Conservation (phyloP, 495 filamentous ascomycete species). For the Penicillium riverlandense region DNA sequence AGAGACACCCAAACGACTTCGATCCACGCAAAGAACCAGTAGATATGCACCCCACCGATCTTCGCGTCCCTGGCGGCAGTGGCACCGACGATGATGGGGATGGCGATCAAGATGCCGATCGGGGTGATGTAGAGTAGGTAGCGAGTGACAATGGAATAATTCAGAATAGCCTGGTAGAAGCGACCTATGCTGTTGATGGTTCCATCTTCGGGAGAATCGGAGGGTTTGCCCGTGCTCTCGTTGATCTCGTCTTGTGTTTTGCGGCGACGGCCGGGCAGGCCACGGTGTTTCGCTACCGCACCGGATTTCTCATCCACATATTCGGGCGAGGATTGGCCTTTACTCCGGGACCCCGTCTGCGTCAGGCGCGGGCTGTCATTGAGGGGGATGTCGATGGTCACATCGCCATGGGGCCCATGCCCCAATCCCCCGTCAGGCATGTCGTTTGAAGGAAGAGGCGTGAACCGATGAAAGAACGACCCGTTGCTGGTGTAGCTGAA, state of each 20-base stretch:
- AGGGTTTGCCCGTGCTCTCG: conserved; percentile 34
- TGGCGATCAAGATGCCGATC: conserved; percentile 63
- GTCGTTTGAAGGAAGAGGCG: conserved; percentile 40
- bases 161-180: conserved; percentile 75
- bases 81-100: conserved; percentile 75
- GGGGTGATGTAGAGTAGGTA: conserved; percentile 88
- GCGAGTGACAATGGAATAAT: conserved; percentile 78
- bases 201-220: conserved; percentile 47
- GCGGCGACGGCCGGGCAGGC: conserved; percentile 41
- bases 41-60: conserved; percentile 60
- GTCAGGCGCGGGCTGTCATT: conserved; percentile 18
- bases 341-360: too few relatives aligned
- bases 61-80: conserved; percentile 41
- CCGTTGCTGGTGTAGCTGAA: neutral
- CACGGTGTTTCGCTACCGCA: conserved; percentile 6
- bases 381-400: conserved; percentile 54
- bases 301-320: too few relatives aligned
- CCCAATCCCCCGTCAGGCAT: conserved; percentile 29
- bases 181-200: conserved; percentile 76
- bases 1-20: conserved; percentile 84
- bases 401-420: conserved; percentile 41
- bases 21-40: conserved; percentile 85
- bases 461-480: neutral
- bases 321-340: too few relatives aligned
- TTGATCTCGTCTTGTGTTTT: conserved; percentile 29